Base-by-base conservation (phyloP, 2,329 filamentous ascomycete genomes). In the Rasamsonia emersonii region DNA sequence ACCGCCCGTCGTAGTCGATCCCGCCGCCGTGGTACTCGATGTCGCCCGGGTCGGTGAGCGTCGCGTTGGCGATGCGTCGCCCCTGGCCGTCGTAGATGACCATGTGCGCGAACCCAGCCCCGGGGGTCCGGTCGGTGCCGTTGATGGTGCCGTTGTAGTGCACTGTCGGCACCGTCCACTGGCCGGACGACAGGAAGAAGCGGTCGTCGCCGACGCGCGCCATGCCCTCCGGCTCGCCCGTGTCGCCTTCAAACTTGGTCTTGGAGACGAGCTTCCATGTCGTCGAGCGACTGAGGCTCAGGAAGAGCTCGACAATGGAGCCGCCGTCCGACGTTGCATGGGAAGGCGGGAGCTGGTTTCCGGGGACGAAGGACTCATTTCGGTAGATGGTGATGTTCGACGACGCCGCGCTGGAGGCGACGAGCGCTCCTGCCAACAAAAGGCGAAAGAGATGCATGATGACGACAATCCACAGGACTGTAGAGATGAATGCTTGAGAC, bases 91-190 rank as follows among this genome's bases (percentile, higher is more conserved):
- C 55, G 41, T 65, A 70, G 3, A 70, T 52, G 15, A 67, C 50
- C 26, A 70, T 34, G 31, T 70, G 65, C 5, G 58, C 59, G 29
- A 65, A 67, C 0, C 67, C 65, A 3, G 54, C 54, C 3, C 66
- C 64, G 2, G 61, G 37, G 5, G 55, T 60, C 15, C 64, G 56
- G 45, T 80, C 75, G 4, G 76, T 71, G 4, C 76, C 76, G 2
- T 76, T 80, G 29, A 79, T 74, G 68, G 77, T 77, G 55, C 76
- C 32, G 28, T 43, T 37, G 40, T 60, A 67, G 34, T 59, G 60
- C 9, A 53, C 31, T 3, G 62, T 67, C 2, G 47, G 47, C 14
- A 48, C 43, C 3, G 55, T 66, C 42, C 63, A 69, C 41, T 68
- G 59, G 11, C 61, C 65, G 7, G 60, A 56, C 14, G 59, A 62